A percentile compares a stretch with the other conserved stretches of the same genome.
Conservation (phyloP, 345 rosid species). For the Hibiscus syriacus region DNA sequence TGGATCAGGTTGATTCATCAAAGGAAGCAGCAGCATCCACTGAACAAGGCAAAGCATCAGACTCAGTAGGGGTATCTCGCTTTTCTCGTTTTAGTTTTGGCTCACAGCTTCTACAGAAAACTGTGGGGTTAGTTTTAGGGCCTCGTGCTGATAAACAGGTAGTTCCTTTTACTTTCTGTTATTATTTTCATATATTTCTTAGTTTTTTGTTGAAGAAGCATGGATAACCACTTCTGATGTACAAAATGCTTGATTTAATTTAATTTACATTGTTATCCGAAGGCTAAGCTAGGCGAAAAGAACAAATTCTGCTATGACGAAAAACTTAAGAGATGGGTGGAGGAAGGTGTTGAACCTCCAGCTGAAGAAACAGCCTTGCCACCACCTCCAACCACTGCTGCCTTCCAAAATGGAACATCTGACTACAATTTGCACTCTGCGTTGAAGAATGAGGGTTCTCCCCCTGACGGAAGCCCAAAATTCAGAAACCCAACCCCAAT, state of each 20-base stretch:
- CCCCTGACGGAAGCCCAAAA: slow-evolving; percentile 40
- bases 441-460: slow-evolving; percentile 42
- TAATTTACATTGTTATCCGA: slow-evolving; percentile 16
- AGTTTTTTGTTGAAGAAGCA: not conserved
- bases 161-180: slow-evolving; percentile 2
- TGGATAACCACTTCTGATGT: not conserved
- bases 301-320: slow-evolving; percentile 90
- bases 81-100: slow-evolving; percentile 79
- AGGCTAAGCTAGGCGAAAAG: slow-evolving; percentile 93
- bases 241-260: slow-evolving; percentile 16
- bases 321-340: slow-evolving; percentile 95
- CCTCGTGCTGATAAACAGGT: slow-evolving; percentile 75
- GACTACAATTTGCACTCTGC: slow-evolving; percentile 60
- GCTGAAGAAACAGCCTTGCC: slow-evolving; percentile 72
- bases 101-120: slow-evolving; percentile 67
- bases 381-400: slow-evolving; percentile 63
- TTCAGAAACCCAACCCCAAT: slow-evolving; percentile 32
- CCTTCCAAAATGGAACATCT: slow-evolving; percentile 56
- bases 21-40: slow-evolving; percentile 36
- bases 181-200: not conserved
- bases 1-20: slow-evolving; percentile 50
- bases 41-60: slow-evolving; percentile 50
- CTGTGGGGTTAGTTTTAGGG: slow-evolving; percentile 74
- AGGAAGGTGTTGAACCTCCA: slow-evolving; percentile 87
- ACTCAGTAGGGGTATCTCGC: slow-evolving; percentile 44